These are phyloP conservation scores for Backusella westeae DNA, from an alignment of 192 early-diverging fungal species.

Conservation along the genomic window DNA sequence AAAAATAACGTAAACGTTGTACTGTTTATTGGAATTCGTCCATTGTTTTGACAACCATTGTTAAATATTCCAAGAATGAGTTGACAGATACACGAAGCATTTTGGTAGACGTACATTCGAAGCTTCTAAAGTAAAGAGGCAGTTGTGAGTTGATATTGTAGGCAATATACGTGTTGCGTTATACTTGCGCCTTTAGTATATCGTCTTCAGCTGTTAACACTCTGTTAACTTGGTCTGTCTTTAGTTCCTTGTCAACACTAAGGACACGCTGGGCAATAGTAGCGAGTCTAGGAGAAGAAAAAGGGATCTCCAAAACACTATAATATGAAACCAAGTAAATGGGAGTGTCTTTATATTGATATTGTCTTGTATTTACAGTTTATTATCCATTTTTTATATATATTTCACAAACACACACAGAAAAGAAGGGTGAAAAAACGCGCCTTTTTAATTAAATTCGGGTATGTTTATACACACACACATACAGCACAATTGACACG, in stretches of 20 bases:
- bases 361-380: not conserved
- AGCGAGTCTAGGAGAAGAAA: constrained; percentile 39
- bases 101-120: constrained; percentile 33
- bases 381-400: not conserved
- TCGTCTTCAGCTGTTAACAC: constrained; percentile 22
- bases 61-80: constrained; percentile 49
- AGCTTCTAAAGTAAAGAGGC: constrained; percentile 24
- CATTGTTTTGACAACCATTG: constrained; percentile 48
- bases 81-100: constrained; percentile 49
- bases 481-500: not conserved
- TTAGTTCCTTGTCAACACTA: constrained; percentile 48
- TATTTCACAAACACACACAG: not conserved
- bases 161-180: not conserved
- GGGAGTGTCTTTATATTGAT: not conserved
- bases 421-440: not conserved
- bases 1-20: not conserved
- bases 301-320: constrained; percentile 39
- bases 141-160: not conserved
- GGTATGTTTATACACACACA: too few relatives aligned
- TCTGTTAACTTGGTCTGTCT: constrained; percentile 38
- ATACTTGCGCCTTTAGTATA: constrained; percentile 40
- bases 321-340: not conserved
- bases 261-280: constrained; percentile 39
- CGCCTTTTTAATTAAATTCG: not conserved
- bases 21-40: constrained; percentile 28